Base-by-base conservation (phyloP, 2,329 filamentous ascomycete genomes). In the Paracamarosporium sp. region DNA sequence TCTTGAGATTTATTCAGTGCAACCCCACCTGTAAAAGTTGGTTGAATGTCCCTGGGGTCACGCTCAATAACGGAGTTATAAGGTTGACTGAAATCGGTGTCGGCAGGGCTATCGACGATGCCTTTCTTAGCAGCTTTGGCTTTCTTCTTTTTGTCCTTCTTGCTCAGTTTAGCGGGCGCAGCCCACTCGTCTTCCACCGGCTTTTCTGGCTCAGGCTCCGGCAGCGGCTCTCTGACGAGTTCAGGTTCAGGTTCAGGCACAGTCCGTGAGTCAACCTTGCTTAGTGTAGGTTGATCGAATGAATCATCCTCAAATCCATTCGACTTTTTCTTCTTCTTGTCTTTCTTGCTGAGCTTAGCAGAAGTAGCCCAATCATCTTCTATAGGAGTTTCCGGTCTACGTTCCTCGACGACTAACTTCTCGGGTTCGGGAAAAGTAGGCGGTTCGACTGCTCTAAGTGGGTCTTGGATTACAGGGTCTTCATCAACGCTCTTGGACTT, bases 91-190 rank as follows among this genome's bases (percentile, higher is more conserved):
- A 59, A 50, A 30, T 72, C 71, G 33, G 64, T 66, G 44, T 71
- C 65, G 41, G 74, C 71, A 68, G 69, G 71, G n/a, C 56, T 72
- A 40, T 73, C 70, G 7, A 64, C 47, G 45, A 67, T 70, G 22
- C 55, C 64, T 45, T 68, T 67, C 57, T 74, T 75, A 3, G 67
- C 67, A 17, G 68, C 67, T 55, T 72, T 75, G 9, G 67, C 68
- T 53, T 70, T 73, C 55, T 71, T 74, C 57, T 74, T 73, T 57
- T 65, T 72, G 15, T 77, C 70, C 64, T 77, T 79, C 67, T 78
- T 79, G 63, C 71, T 76, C 59, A 73, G 68, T 55, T 73, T 76
- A 17, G 50, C 54, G 27, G 27, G 17, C 8, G 25, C 36, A 17
- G 28, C 15, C 17, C 36, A 20, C 7, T 51, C 48, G 27, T 51